Percentiles rank a stretch among this genome's conserved stretches.
These are phyloP conservation scores for Fibroporia radiculosa DNA, from an alignment of 768 basidiomycete species.

Conservation along the genomic window DNA sequence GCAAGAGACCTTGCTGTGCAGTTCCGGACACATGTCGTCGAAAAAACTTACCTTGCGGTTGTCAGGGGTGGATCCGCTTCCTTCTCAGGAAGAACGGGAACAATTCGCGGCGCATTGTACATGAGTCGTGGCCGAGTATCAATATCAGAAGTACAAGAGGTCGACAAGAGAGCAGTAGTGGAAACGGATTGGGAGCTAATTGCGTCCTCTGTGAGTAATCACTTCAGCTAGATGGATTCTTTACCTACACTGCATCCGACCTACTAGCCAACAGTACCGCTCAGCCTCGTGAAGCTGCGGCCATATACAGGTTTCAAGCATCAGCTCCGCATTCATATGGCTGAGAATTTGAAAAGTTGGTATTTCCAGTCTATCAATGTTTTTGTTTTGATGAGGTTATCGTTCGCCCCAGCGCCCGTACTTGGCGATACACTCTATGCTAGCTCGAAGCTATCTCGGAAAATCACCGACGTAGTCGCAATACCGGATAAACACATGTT, in stretches of 20 bases:
- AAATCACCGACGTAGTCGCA: conserved; percentile 4
- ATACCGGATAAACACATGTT: conserved; percentile 38
- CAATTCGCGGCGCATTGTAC: conserved; percentile 35
- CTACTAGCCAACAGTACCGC: conserved; percentile 31
- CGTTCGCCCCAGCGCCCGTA: conserved; percentile 44
- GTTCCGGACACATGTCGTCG: conserved; percentile 37
- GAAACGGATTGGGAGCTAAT: conserved; percentile 53
- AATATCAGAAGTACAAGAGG: conserved; percentile 6
- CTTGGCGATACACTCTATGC: conserved; percentile 55
- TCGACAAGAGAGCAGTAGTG: conserved; percentile 27
- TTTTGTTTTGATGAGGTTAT: background rate
- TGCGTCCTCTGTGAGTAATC: conserved; percentile 44
- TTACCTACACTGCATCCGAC: background rate
- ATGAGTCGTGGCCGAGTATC: conserved; percentile 41
- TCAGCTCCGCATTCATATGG: conserved; percentile 61
- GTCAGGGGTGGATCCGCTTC: conserved; percentile 45
- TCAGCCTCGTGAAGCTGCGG: conserved; percentile 49
- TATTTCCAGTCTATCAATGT: background rate
- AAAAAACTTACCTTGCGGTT: conserved; percentile 59
- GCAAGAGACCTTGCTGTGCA: conserved; percentile 50
- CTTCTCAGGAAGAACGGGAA: conserved; percentile 27
- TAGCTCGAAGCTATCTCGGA: conserved; percentile 17
- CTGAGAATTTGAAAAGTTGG: conserved; percentile 42
- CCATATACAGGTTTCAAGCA: conserved; percentile 59
- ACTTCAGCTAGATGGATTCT: background rate